phyloP scores from a whole-genome alignment of 1,284 basidiomycete species.

The Malassezia furfur region DNA sequence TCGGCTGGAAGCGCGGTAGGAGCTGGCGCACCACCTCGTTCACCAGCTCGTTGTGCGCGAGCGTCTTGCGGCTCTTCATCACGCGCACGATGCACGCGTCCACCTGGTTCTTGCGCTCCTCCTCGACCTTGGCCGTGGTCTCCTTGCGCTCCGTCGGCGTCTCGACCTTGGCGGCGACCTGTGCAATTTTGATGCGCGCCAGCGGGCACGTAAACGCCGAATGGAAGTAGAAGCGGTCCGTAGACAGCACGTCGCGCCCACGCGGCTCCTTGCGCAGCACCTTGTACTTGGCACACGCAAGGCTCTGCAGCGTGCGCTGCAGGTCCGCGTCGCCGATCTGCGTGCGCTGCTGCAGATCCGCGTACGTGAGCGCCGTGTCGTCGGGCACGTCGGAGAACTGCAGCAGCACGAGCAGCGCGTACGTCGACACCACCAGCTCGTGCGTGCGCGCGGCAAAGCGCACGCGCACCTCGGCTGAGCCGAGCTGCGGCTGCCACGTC shows the following conservation, averaged over 20 bases:
- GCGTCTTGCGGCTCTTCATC: conserved; percentile 90
- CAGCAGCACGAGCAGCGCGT: conserved; percentile 75
- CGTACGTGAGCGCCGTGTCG: conserved; percentile 20
- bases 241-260: conserved; percentile 65
- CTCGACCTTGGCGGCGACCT: conserved; percentile 77
- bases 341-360: conserved; percentile 24
- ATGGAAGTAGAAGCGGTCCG: conserved; percentile 86
- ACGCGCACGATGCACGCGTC: conserved; percentile 91
- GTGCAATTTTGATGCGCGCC: conserved; percentile 87
- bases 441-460: conserved; percentile 70
- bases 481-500: conserved; percentile 87
- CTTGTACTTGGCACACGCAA: conserved; percentile 95
- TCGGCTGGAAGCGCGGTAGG: conserved; percentile 71
- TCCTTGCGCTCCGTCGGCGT: conserved; percentile 76
- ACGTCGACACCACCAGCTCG: conserved; percentile 87
- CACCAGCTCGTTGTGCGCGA: conserved; percentile 79
- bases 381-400: conserved; percentile 62
- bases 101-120: conserved; percentile 78
- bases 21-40: conserved; percentile 84
- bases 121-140: conserved; percentile 80
- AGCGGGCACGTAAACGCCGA: conserved; percentile 66
- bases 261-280: conserved; percentile 83
- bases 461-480: conserved; percentile 79
- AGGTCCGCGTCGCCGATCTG: conserved; percentile 67
- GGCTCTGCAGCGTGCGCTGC: conserved; percentile 80